Base-by-base conservation (phyloP, 2,329 filamentous ascomycete species). In the Aspergillus floridensis region DNA sequence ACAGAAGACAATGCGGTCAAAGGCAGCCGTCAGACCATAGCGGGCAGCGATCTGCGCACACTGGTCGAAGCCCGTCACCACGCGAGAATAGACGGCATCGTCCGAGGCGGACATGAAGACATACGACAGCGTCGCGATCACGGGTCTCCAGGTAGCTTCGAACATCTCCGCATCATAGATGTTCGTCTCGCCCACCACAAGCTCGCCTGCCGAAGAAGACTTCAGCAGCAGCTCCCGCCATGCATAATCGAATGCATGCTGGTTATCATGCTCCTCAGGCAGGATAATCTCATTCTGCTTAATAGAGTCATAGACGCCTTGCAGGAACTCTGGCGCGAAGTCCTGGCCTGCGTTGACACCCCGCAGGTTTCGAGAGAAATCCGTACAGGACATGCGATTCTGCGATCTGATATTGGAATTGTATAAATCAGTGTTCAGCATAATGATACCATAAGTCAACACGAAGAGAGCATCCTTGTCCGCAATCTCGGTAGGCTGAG, bases 41-140 rank as follows among this genome's bases (percentile, higher is more conserved):
- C 87, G 90, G 7, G 91, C 88, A 5, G 95, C 93, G 65, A 99
- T 96, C 60, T 91, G 89, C 19, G 95, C 93, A 73, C 93, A 98
- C 74, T 99, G 93, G 68, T 96, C 92, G 70, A 99, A 99, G 1
- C 95, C 95, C 51, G 91, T 91, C 29, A 98, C 92, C 19, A 99
- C 90, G 60, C 95, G 87, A 38, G 91, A 91, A 72, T 96, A 99
- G 3, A 99, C 95, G 0, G 93, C 86, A 73, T 99, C 95, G 70
- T 99, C 96, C 0, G 92, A 96, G 16, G 96, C 96, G 38, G 93
- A 98, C 89, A 98, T 96, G 79, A 99, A 99, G 3, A 99, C 95
- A 72, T 98, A 99, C 12, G 95, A 96, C 57, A 99, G 80, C 0
- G 96, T 98, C 3, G 95, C 93, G 41, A 99, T 84, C 53, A 99